phyloP scores from a whole-genome alignment of 139 green algal genomes.

The Chlorella sorokiniana region DNA sequence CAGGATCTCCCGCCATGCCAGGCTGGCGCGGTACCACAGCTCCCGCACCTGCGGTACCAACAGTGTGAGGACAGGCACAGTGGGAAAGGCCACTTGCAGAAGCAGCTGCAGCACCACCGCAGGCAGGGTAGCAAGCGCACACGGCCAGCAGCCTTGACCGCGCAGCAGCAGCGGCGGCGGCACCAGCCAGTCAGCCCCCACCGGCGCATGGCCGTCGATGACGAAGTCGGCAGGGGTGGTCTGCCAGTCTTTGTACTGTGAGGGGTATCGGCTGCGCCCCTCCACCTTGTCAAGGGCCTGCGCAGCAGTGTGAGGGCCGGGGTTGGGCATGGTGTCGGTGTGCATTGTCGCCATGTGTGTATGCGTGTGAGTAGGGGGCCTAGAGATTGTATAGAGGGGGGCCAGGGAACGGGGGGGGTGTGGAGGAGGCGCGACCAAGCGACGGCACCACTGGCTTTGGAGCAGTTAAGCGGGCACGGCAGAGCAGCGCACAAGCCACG shows the following conservation, averaged over 20 bases:
- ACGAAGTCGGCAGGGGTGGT: slow-evolving; percentile 74
- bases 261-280: slow-evolving; percentile 71
- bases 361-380: no score
- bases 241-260: slow-evolving; percentile 84
- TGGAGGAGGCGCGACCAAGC: no score
- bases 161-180: background rate
- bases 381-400: no score
- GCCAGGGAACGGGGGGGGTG: no score
- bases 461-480: no score
- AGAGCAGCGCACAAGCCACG: no score
- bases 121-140: background rate
- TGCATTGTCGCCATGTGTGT: no score
- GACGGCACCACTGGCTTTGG: no score
- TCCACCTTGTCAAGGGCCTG: slow-evolving; percentile 91
- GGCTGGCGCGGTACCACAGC: slow-evolving; percentile 82
- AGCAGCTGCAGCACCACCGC: background rate
- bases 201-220: slow-evolving; percentile 83
- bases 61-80: background rate
- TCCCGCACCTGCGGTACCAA: slow-evolving; percentile 49
- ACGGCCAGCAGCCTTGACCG: background rate
- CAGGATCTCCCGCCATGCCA: slow-evolving; percentile 88
- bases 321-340: no score
- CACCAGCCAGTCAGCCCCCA: slow-evolving; percentile 50
- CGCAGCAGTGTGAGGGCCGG: background rate
- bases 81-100: background rate